Base-by-base conservation (phyloP, 805 yeast species). In the Lipomyces lipofer region DNA sequence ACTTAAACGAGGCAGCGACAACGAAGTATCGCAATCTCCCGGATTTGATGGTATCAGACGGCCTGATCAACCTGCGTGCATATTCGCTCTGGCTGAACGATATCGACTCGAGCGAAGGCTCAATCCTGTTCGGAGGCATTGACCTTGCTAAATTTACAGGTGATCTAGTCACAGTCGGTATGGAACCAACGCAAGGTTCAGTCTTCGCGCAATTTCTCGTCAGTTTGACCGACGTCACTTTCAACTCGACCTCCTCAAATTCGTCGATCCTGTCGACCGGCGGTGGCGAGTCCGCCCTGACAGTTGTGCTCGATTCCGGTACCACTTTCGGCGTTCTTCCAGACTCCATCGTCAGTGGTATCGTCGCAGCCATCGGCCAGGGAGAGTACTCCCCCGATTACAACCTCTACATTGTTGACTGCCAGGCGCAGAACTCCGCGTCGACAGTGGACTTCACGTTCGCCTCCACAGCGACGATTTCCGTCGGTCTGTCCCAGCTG, bases 241-340 rank as follows among this genome's bases (percentile, higher is more conserved):
- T 43, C 49, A 42, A 27, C 38, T 29, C 54, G 3, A n/a, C 28
- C 8, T 29, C 42, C 12, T 28, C 22, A 19, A 19, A 15, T 8
- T 39, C 51, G 5, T 28, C 46, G n/a, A 24, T 46, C n/a, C 12
- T 28, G n/a, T 38, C 52, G 4, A 33, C 54, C 1, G 25, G 42
- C 21, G 43, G 22, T 15, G 24, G 17, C 12, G 28, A 19, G 19
- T 2, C n/a, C 67, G 51, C 55, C 17, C n/a, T 63, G 28, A 63
- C 70, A 9, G 83, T 79, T 3, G 67, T 79, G 19, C 66, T 82
- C 32, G 86, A 83, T 65, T 74, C 83, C 0, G 83, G 85, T 15
- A 73, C 84, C 9, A 74, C 83, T 3, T 66, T 75, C 29, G 69
- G 80, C 6, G 78, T 77, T 59, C 69, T 81, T 33, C 86, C 86